Conservation (phyloP, 495 filamentous ascomycete species). For the Trichoderma reesei region DNA sequence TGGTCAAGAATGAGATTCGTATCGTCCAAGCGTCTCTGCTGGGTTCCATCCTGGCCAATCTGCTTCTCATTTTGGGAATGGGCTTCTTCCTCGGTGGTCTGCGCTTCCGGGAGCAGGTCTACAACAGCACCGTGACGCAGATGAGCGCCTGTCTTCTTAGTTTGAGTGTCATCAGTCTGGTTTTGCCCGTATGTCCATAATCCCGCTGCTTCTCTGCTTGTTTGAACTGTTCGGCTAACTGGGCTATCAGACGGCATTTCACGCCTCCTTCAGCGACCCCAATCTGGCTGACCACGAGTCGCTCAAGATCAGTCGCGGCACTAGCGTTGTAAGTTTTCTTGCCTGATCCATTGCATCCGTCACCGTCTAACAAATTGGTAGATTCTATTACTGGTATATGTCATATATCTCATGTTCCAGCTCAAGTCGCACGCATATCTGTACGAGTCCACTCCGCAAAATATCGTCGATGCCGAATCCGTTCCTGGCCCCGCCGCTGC, state of each 20-base stretch:
- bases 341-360: neutral
- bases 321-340: slow-evolving; percentile 58
- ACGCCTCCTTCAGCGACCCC: slow-evolving; percentile 67
- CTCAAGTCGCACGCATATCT: slow-evolving; percentile 86
- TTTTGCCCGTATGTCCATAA: slow-evolving; percentile 50
- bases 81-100: slow-evolving; percentile 79
- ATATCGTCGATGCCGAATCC: slow-evolving; percentile 80
- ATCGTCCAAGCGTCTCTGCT: slow-evolving; percentile 85
- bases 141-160: slow-evolving; percentile 91
- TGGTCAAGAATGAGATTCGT: slow-evolving; percentile 68
- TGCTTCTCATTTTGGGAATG: slow-evolving; percentile 85
- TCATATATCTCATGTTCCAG: slow-evolving; percentile 82
- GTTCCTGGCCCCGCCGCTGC: slow-evolving; percentile 76
- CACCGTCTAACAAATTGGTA: slow-evolving; percentile 17
- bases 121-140: slow-evolving; percentile 89
- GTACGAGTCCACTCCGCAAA: slow-evolving; percentile 81
- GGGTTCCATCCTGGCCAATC: slow-evolving; percentile 79
- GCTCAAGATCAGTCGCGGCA: slow-evolving; percentile 77
- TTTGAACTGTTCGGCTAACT: slow-evolving; percentile 5
- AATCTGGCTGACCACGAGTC: slow-evolving; percentile 55
- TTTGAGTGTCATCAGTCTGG: slow-evolving; percentile 76
- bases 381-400: slow-evolving; percentile 74
- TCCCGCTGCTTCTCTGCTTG: neutral
- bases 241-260: slow-evolving; percentile 62
- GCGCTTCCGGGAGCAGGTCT: slow-evolving; percentile 83